Evolutionary conservation across 257 asterid genomes (phyloP).

Genomic region (Primulina eburnea): DNA sequence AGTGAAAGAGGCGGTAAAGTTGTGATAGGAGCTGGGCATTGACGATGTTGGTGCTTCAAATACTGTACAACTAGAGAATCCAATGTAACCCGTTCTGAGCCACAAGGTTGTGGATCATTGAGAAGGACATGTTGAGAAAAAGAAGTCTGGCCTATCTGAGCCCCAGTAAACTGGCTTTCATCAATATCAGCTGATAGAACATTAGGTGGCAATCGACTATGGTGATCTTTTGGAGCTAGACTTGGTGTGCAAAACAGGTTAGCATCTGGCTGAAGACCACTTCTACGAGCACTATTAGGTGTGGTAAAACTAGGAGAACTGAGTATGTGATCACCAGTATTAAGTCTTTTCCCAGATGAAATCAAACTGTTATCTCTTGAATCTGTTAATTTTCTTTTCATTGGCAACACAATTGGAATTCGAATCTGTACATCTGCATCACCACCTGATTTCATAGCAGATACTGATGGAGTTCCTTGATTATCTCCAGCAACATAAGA

Average conservation of each 20-base stretch:
- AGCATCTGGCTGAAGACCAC: constrained; percentile 57
- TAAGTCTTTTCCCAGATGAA: constrained; percentile 60
- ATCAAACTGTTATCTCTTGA: constrained; percentile 46
- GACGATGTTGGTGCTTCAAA: constrained; percentile 97
- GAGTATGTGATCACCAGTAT: constrained; percentile 58
- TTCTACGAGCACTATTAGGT: constrained; percentile 50
- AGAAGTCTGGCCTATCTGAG: constrained; percentile 32
- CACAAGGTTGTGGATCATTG: constrained; percentile 60
- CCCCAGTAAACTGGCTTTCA: constrained; percentile 38
- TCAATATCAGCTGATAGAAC: constrained; percentile 47
- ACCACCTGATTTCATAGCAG: constrained; percentile 44
- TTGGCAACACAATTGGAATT: constrained; percentile 82
- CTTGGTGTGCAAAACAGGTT: constrained; percentile 43
- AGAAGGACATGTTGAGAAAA: constrained; percentile 54
- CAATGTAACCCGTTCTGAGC: constrained; percentile 67
- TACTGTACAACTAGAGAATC: constrained; percentile 92
- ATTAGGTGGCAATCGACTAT: constrained; percentile 37
- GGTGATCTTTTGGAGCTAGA: constrained; percentile 50
- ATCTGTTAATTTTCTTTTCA: constrained; percentile 83
- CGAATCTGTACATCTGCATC: constrained; percentile 50
- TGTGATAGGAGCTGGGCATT: constrained; percentile 97
- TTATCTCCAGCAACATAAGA: constrained; percentile 34
- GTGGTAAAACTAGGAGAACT: constrained; percentile 57
- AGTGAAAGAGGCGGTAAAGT: constrained; percentile 98
- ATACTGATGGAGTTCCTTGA: constrained; percentile 49